Base-by-base conservation (phyloP, 2,329 filamentous ascomycete genomes). In the Sclerotinia nivalis region DNA sequence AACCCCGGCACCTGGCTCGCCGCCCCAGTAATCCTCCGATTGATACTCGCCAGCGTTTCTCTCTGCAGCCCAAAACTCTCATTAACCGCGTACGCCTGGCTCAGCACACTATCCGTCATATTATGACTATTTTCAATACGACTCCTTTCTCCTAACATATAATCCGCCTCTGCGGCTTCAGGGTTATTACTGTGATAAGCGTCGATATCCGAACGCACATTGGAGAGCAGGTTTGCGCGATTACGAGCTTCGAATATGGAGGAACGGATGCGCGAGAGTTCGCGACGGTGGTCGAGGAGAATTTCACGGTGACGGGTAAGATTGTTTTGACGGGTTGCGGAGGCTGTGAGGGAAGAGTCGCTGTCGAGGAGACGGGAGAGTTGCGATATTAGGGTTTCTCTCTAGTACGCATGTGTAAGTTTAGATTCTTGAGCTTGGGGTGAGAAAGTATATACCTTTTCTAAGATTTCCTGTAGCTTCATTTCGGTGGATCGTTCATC, bases 321-420 rank as follows among this genome's bases (percentile, higher is more conserved):
- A 80, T 98, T 97, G 83, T 95, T 97, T 78, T 97, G 94, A 82
- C 98, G 98, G n/a, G 97, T 87, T 69, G 94, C 93, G 50, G 95
- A 98, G 58, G 93, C 90, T 65, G 92, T 93, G 71, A 96, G 88
- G 69, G 90, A 86, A 31, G 93, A 89, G 85, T 98, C 95, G 69
- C 94, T 97, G 83, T 98, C 95, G 75, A 98, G 91, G 68, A 97
- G 89, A 70, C 95, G 92, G 74, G 89, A 84, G 69, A 99, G 91
- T 81, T 97, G 93, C 71, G 85, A 83, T 78, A 98, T 89, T 67
- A 96, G 87, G 58, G 86, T 84, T 79, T 97, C 93, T 78, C 96
- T 91, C 93, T 97, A 79, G 20, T 66, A 40, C 28, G 7, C 64
- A 59, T 76, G 54, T 76, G 54, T 37, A 31, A 66, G 59, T 13